Evolutionary conservation across 2,329 filamentous ascomycete species (phyloP).

Genomic region (Tolypocladium ophioglossoides): DNA sequence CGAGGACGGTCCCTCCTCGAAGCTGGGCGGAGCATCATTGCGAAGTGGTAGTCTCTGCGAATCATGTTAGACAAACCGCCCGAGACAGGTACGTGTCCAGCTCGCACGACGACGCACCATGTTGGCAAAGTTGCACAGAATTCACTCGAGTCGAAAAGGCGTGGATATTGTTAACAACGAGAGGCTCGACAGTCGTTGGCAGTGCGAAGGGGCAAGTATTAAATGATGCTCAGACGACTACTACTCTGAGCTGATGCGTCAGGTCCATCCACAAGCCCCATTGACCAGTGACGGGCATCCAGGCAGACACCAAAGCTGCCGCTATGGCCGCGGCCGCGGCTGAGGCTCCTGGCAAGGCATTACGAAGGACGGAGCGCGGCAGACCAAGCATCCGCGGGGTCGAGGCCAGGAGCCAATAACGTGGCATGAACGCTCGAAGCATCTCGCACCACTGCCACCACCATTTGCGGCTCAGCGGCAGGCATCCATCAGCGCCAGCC

Average conservation of each 20-base stretch:
- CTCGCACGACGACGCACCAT: neutral
- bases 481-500: neutral
- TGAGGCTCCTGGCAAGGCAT: neutral
- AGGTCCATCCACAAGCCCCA: neutral
- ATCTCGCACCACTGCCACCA: neutral
- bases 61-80: neutral
- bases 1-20: neutral
- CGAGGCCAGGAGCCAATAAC: neutral
- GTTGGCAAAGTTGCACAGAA: neutral
- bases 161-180: neutral
- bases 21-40: neutral
- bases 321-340: neutral
- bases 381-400: neutral
- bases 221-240: neutral
- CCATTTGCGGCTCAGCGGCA: neutral
- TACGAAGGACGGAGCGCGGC: too few relatives aligned
- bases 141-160: neutral
- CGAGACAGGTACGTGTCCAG: neutral
- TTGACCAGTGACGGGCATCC: neutral
- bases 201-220: neutral
- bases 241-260: too few relatives aligned
- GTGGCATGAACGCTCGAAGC: neutral
- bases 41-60: neutral
- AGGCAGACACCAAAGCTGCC: neutral
- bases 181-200: neutral